Evolutionary conservation across 164 flowering plant genomes (phyloP).

Genomic region (Nelumbo lutea): DNA sequence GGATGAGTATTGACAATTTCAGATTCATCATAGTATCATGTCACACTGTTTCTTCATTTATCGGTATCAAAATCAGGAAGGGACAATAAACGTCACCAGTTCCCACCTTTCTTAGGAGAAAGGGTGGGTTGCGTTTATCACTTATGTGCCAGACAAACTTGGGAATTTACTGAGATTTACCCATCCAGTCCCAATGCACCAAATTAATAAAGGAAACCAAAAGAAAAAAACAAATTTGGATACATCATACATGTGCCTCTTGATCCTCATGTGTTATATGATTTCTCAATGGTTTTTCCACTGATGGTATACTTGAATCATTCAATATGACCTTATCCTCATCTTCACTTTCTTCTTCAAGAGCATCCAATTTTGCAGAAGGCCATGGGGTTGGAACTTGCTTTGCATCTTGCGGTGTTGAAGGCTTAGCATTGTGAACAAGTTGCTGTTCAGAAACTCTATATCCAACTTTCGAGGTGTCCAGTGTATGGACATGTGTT

Average conservation of each 20-base stretch:
- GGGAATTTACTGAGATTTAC: no score
- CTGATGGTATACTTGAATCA: conserved; percentile 32
- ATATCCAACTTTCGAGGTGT: conserved; percentile 28
- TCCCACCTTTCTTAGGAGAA: no score
- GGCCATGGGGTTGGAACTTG: conserved; percentile 21
- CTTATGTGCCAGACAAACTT: no score
- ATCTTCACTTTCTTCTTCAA: conserved; percentile 69
- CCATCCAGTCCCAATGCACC: background rate
- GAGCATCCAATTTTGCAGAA: conserved; percentile 37
- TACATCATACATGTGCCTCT: conserved; percentile 10
- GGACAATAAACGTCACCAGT: no score
- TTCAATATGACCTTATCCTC: conserved; percentile 30
- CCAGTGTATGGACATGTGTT: conserved; percentile 16
- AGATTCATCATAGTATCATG: no score
- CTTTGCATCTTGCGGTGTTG: conserved; percentile 24
- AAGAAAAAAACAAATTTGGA: background rate
- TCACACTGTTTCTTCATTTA: no score
- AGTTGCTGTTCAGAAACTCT: conserved; percentile 30
- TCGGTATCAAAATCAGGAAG: no score
- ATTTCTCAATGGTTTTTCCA: conserved; percentile 27
- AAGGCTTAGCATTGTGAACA: conserved; percentile 27
- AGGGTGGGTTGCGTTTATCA: no score
- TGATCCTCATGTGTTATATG: conserved; percentile 20
- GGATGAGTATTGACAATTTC: no score
- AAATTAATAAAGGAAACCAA: background rate